Percentiles rank a stretch among this genome's conserved stretches.
Evolutionary conservation across 2,329 filamentous ascomycete species (phyloP).

Genomic region (Hymenoscyphus albidus): DNA sequence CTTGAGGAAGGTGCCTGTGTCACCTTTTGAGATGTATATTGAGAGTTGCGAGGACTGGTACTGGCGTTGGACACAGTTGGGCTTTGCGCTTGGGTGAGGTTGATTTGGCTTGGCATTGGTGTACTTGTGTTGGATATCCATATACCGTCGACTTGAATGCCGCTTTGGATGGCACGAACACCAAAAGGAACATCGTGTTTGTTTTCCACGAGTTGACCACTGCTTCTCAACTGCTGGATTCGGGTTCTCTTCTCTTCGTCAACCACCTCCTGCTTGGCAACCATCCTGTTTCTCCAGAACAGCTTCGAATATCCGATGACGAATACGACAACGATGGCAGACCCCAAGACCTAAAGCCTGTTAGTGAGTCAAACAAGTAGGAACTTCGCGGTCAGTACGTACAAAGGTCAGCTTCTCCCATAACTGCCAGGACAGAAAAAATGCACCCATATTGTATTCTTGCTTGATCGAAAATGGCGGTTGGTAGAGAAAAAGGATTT

Average conservation of each 20-base stretch:
- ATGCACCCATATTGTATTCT: constrained; percentile 33
- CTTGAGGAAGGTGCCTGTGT: constrained; percentile 14
- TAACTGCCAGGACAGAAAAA: constrained; percentile 69
- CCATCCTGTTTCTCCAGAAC: constrained; percentile 53
- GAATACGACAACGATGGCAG: constrained; percentile 68
- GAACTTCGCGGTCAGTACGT: constrained; percentile 39
- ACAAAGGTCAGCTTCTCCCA: constrained; percentile 93
- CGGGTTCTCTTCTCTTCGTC: constrained; percentile 62
- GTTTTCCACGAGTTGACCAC: constrained; percentile 38
- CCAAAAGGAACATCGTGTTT: constrained; percentile 75
- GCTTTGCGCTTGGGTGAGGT: constrained; percentile 16
- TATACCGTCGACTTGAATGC: constrained; percentile 80
- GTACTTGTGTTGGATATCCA: constrained; percentile 50
- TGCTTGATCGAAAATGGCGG: background rate
- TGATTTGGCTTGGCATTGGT: constrained; percentile 27
- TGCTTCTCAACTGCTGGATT: constrained; percentile 51
- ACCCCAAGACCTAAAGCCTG: constrained; percentile 60
- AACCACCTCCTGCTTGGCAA: constrained; percentile 57
- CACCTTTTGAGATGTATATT: constrained; percentile 5
- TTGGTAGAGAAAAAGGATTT: background rate
- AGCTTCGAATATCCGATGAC: constrained; percentile 65
- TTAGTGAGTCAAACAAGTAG: background rate
- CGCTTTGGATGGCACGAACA: constrained; percentile 77
- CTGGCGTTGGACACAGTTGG: constrained; percentile 15
- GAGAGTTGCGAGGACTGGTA: constrained; percentile 10